Conservation (phyloP, 1,284 basidiomycete genomes). For the Rhodotorula sp. region DNA sequence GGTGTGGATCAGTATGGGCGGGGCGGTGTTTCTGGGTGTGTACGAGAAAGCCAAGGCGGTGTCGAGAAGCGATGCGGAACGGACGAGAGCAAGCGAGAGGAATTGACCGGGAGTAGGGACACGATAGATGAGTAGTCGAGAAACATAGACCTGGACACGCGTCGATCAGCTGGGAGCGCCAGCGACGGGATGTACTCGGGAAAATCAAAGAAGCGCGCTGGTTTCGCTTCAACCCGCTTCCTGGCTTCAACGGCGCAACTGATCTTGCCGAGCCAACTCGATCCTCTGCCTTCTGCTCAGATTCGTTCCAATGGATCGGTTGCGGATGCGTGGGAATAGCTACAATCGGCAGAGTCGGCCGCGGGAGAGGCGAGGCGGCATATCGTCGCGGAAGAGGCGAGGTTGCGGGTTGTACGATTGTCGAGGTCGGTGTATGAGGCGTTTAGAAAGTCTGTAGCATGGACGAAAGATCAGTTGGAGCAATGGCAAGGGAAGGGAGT, state of each 20-base stretch:
- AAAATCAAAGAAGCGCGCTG: no score
- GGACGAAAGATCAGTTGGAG: background rate
- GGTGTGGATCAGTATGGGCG: conserved; percentile 92
- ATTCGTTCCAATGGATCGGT: background rate
- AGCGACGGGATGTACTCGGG: no score
- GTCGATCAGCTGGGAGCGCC: no score
- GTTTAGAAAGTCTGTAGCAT: background rate
- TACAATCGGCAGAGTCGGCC: background rate
- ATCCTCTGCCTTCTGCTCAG: no score
- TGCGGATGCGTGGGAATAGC: background rate
- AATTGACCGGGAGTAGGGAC: background rate
- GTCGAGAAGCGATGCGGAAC: background rate
- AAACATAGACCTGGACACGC: no score
- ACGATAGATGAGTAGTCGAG: no score
- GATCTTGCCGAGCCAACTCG: no score
- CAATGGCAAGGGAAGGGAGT: no score
- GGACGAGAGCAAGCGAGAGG: background rate
- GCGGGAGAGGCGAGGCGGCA: background rate
- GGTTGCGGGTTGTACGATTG: background rate
- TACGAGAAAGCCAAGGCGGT: conserved; percentile 60
- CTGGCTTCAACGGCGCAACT: no score
- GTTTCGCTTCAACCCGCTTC: no score
- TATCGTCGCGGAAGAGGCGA: background rate
- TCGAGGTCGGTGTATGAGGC: no score
- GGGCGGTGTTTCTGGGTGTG: conserved; percentile 92